These are phyloP conservation scores for Boletus rufocinnamomeus DNA, from an alignment of 768 basidiomycete species.

Conservation along the genomic window DNA sequence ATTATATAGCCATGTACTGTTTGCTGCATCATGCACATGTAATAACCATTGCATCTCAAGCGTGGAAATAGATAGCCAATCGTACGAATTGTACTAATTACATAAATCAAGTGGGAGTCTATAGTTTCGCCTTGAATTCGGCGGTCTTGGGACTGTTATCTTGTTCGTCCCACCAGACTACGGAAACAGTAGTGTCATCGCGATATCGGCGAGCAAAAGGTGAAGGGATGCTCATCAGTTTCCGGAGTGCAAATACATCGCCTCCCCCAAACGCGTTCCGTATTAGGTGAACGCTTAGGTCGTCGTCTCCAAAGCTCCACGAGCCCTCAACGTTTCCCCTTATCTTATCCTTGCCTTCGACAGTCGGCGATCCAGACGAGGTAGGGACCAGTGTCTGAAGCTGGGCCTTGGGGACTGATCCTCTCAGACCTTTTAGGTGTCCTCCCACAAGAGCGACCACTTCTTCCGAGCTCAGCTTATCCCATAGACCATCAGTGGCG, in stretches of 20 bases:
- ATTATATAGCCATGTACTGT: slow-evolving; percentile 36
- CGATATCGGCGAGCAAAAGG: slow-evolving; percentile 75
- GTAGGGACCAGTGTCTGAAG: slow-evolving; percentile 60
- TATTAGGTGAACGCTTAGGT: slow-evolving; percentile 80
- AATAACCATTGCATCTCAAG: slow-evolving; percentile 4
- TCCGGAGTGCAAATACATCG: slow-evolving; percentile 56
- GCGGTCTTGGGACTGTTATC: slow-evolving; percentile 41
- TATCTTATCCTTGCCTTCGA: slow-evolving; percentile 63
- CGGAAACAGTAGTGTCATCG: slow-evolving; percentile 85
- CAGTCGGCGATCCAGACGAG: slow-evolving; percentile 47
- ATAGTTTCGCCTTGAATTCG: slow-evolving; percentile 55
- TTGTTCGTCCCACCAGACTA: slow-evolving; percentile 80
- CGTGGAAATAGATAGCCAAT: not conserved
- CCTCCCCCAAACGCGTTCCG: slow-evolving; percentile 93
- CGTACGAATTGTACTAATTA: not conserved
- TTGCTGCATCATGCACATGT: slow-evolving; percentile 11
- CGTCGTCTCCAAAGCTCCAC: slow-evolving; percentile 82
- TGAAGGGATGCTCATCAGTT: slow-evolving; percentile 77
- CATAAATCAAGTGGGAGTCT: slow-evolving; percentile 3
- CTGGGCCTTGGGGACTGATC: slow-evolving; percentile 58
- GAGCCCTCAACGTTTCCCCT: slow-evolving; percentile 43
- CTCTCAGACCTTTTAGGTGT: slow-evolving; percentile 71
- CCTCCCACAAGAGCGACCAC: slow-evolving; percentile 87
- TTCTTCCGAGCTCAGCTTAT: slow-evolving; percentile 75
- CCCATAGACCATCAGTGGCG: slow-evolving; percentile 87